Conservation (phyloP, 257 asterid genomes). For the Voacanga thouarsii region DNA sequence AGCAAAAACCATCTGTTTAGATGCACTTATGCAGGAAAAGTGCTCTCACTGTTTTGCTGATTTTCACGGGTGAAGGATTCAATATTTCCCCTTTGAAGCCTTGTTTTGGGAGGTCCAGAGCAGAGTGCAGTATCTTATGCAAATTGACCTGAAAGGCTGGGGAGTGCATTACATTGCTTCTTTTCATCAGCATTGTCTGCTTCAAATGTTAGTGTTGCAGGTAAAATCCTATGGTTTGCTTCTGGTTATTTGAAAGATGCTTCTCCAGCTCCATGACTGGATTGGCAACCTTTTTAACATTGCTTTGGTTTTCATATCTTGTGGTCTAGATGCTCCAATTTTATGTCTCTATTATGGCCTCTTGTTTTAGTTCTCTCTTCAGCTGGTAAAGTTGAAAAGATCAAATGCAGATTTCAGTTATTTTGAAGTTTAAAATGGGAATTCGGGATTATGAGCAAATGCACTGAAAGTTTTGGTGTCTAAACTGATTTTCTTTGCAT, state of each 20-base stretch:
- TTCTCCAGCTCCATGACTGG: not conserved
- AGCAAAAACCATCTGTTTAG: not conserved
- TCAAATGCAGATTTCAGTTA: not conserved
- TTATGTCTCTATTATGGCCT: not conserved
- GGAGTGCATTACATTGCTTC: slow-evolving; percentile 82
- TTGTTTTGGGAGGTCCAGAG: slow-evolving; percentile 75
- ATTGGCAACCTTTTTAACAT: not conserved
- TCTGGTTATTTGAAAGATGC: not conserved
- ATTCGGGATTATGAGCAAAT: not conserved
- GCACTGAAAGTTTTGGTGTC: not conserved
- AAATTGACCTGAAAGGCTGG: slow-evolving; percentile 95
- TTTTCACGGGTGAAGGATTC: slow-evolving; percentile 78
- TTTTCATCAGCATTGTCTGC: slow-evolving; percentile 94
- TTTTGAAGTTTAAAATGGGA: not conserved
- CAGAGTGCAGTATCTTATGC: slow-evolving; percentile 99
- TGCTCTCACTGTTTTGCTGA: not conserved
- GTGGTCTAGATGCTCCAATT: not conserved
- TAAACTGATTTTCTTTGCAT: not conserved
- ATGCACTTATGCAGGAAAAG: not conserved
- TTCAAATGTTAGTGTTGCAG: slow-evolving; percentile 97
- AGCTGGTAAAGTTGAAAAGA: not conserved
- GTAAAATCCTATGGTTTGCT: slow-evolving; percentile 40
- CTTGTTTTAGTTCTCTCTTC: not conserved
- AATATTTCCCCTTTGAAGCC: slow-evolving; percentile 88
- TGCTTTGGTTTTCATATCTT: not conserved